Evolutionary conservation across 805 yeast species (phyloP).

Genomic region (Spathaspora passalidarum): DNA sequence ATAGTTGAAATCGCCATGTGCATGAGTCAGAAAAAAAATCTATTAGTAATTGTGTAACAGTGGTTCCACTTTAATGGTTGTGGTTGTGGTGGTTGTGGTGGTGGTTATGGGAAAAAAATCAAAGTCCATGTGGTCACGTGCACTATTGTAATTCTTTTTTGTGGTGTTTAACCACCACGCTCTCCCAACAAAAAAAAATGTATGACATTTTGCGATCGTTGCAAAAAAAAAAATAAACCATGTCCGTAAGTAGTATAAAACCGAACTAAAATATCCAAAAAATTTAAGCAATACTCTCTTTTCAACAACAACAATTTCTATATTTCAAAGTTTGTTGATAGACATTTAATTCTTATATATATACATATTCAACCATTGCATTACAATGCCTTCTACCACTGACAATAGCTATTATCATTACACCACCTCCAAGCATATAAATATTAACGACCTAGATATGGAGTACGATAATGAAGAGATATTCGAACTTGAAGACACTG

Average conservation of each 20-base stretch:
- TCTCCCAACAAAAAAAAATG: neutral
- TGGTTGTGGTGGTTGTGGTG: neutral
- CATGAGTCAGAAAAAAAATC: neutral
- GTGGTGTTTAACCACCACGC: neutral
- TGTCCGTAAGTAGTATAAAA: neutral
- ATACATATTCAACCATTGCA: neutral
- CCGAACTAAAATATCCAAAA: constrained; percentile 1
- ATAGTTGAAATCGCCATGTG: neutral
- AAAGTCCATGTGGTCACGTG: neutral
- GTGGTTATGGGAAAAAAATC: neutral
- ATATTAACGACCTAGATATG: neutral
- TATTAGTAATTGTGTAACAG: neutral
- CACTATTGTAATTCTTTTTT: neutral
- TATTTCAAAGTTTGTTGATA: neutral
- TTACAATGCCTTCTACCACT: neutral
- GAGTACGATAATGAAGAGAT: constrained; percentile 9
- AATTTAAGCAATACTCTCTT: neutral
- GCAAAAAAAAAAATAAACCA: neutral
- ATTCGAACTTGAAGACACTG: constrained; percentile 10
- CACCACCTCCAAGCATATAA: neutral
- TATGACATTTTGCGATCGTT: neutral
- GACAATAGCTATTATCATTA: neutral
- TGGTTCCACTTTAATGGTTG: neutral
- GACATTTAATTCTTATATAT: neutral
- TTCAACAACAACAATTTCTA: neutral